A percentile compares a stretch with the other conserved stretches of the same genome.
Conservation (phyloP, 345 rosid species). For the Rhodamnia rubescens region DNA sequence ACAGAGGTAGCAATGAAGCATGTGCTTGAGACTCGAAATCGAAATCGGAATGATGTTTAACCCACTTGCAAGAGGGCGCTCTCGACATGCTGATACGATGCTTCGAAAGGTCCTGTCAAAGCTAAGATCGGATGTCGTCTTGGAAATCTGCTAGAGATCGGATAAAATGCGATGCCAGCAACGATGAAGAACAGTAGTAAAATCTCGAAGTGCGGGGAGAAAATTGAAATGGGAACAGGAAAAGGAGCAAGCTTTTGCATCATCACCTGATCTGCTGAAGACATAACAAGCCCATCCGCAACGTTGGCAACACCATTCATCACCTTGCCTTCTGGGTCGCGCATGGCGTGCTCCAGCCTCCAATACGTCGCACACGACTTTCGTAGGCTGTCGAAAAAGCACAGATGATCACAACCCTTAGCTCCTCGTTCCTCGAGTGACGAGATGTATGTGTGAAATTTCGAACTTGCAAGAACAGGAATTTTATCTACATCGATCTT, state of each 20-base stretch:
- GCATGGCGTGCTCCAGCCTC: conserved; percentile 75
- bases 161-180: neutral
- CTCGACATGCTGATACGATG: conserved; percentile 90
- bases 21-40: too few relatives aligned
- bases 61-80: conserved; percentile 98
- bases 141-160: conserved; percentile 55
- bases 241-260: neutral
- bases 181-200: neutral
- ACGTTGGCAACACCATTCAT: conserved; percentile 80
- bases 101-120: conserved; percentile 80
- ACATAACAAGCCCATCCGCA: conserved; percentile 90
- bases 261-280: conserved; percentile 79
- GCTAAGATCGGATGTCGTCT: conserved; percentile 69
- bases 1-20: too few relatives aligned
- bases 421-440: too few relatives aligned
- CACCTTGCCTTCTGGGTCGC: conserved; percentile 65
- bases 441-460: too few relatives aligned
- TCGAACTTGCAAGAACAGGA: too few relatives aligned
- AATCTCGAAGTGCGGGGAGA: neutral
- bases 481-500: too few relatives aligned
- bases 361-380: conserved; percentile 86
- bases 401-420: too few relatives aligned
- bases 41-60: neutral
- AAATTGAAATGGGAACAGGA: too few relatives aligned
- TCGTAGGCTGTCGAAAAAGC: too few relatives aligned